These are phyloP conservation scores for Septoria petroselini DNA, from an alignment of 2,329 filamentous ascomycete genomes.

Conservation along the genomic window DNA sequence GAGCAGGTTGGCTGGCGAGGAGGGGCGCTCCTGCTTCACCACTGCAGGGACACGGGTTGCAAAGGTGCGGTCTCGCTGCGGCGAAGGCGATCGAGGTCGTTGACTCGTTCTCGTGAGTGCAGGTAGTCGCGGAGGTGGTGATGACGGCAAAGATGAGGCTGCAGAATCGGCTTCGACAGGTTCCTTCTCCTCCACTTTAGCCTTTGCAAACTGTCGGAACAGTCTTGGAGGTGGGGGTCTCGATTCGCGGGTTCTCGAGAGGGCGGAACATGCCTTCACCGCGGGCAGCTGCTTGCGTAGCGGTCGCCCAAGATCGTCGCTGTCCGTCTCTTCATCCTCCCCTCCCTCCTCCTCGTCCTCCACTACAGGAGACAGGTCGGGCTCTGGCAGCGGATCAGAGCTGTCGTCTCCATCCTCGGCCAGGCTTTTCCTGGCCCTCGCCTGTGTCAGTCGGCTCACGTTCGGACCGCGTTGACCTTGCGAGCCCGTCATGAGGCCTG, in stretches of 20 bases:
- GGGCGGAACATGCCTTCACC: too few relatives aligned
- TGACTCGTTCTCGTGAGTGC: not conserved
- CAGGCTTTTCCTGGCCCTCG: conserved; percentile 26
- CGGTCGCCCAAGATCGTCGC: conserved; percentile 28
- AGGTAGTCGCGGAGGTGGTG: conserved; percentile 7
- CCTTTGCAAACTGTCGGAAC: not conserved
- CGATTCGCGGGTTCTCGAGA: not conserved
- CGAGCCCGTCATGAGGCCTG: conserved; percentile 37
- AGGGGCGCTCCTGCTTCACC: not conserved
- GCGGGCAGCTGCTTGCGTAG: not conserved
- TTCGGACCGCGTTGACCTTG: conserved; percentile 23
- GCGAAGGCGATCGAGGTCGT: not conserved
- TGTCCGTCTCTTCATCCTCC: conserved; percentile 20
- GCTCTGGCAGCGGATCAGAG: conserved; percentile 5
- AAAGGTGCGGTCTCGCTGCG: not conserved
- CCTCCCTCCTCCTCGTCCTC: conserved; percentile 14
- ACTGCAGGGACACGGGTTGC: not conserved
- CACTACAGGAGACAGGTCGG: conserved; percentile 6
- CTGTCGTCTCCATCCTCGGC: conserved; percentile 6
- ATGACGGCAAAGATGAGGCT: conserved; percentile 4
- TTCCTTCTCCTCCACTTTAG: conserved; percentile 3
- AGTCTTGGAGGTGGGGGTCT: not conserved
- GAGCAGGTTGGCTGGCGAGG: not conserved
- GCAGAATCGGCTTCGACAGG: conserved; percentile 1
- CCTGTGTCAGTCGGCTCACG: conserved; percentile 23